Conservation (phyloP, 1,284 basidiomycete genomes). For the Leccinum insigne region DNA sequence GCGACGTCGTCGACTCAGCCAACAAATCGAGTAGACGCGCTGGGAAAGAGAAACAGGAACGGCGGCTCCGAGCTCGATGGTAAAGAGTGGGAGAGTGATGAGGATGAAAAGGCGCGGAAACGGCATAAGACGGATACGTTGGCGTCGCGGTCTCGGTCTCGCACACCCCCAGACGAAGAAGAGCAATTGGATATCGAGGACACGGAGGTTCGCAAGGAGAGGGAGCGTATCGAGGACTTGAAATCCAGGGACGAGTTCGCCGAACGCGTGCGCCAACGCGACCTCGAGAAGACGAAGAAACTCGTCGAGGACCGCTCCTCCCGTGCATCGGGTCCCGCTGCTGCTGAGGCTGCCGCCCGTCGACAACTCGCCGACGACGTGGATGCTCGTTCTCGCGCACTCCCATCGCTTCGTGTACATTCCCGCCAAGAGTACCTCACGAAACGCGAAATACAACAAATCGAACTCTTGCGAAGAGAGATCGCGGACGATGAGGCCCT, state of each 20-base stretch:
- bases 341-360: conserved; percentile 82
- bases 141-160: conserved; percentile 25
- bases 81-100: conserved; percentile 86
- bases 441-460: conserved; percentile 95
- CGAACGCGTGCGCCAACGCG: conserved; percentile 81
- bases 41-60: conserved; percentile 56
- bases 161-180: conserved; percentile 36
- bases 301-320: conserved; percentile 93
- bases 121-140: conserved; percentile 51
- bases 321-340: conserved; percentile 60
- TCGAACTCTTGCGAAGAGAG: conserved; percentile 92
- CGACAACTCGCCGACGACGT: conserved; percentile 85
- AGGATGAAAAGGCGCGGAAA: conserved; percentile 78
- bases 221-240: conserved; percentile 77
- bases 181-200: conserved; percentile 49
- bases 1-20: conserved; percentile 43
- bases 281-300: conserved; percentile 86
- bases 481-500: conserved; percentile 91
- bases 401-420: conserved; percentile 82
- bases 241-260: conserved; percentile 94
- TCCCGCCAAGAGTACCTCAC: conserved; percentile 94
- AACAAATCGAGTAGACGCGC: conserved; percentile 48
- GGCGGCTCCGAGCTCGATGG: conserved; percentile 73
- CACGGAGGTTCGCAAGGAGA: conserved; percentile 70
- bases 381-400: conserved; percentile 72